These are phyloP conservation scores for Fusarium burgessii DNA, from an alignment of 2,329 filamentous ascomycete species.

Conservation along the genomic window DNA sequence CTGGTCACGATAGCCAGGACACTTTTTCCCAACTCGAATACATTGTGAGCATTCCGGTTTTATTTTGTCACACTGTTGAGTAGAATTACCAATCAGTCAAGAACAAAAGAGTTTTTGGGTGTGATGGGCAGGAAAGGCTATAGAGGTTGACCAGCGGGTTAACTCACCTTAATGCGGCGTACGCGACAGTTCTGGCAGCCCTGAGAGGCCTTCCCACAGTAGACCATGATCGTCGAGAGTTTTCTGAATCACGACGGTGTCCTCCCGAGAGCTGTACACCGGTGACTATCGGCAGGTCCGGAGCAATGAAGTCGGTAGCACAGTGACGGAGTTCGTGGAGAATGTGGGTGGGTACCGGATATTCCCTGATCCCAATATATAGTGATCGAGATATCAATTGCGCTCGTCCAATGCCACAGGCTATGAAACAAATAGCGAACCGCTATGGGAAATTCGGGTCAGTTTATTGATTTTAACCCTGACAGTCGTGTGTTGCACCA, in stretches of 20 bases:
- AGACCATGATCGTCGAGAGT: conserved; percentile 59
- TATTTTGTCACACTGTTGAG: conserved; percentile 68
- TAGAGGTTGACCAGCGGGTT: background rate
- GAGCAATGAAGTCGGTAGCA: conserved; percentile 16
- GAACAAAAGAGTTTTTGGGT: background rate
- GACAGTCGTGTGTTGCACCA: conserved; percentile 3
- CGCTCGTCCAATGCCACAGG: background rate
- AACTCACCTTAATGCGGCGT: conserved; percentile 65
- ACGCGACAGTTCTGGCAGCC: conserved; percentile 66
- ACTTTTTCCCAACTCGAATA: conserved; percentile 68
- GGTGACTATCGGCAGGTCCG: conserved; percentile 15
- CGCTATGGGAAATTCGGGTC: background rate
- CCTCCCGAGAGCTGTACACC: conserved; percentile 22
- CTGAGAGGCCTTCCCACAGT: conserved; percentile 68
- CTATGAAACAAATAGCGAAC: conserved; percentile 9
- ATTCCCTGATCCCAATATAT: conserved; percentile 9
- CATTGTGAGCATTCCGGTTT: conserved; percentile 73
- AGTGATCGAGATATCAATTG: conserved; percentile 1
- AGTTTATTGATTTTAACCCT: conserved; percentile 9
- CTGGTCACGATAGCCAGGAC: conserved; percentile 73
- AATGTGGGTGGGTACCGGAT: conserved; percentile 6
- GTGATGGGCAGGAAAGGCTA: background rate
- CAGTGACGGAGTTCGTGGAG: conserved; percentile 13
- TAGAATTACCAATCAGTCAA: conserved; percentile 20
- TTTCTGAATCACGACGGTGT: conserved; percentile 8